Evolutionary conservation across 1,139 yeast species (phyloP).

Genomic region (Taphrina deformans): DNA sequence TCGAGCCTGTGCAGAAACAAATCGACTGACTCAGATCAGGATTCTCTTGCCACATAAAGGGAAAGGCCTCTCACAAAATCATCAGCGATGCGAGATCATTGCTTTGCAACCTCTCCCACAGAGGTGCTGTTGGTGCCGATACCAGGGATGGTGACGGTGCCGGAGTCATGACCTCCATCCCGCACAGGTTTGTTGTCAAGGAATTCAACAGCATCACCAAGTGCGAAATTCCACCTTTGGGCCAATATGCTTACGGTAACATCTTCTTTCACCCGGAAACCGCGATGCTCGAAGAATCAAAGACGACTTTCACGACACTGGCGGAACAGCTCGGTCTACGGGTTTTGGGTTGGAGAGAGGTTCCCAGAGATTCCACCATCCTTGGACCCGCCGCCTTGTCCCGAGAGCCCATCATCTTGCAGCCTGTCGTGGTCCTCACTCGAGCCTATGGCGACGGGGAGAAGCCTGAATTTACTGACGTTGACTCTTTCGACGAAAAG

Average conservation of each 20-base stretch:
- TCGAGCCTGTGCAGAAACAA: neutral
- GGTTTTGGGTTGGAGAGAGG: constrained; percentile 92
- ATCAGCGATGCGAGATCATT: constrained; percentile 80
- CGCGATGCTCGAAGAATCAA: constrained; percentile 62
- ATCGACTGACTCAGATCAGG: constrained; percentile 12
- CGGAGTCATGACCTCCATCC: constrained; percentile 89
- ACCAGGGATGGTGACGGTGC: constrained; percentile 99
- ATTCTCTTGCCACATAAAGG: constrained; percentile 92
- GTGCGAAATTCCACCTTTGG: constrained; percentile 48
- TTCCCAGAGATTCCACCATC: constrained; percentile 91
- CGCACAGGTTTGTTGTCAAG: constrained; percentile 79
- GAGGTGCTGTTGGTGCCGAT: constrained; percentile 96
- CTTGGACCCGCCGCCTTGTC: constrained; percentile 93
- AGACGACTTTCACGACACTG: constrained; percentile 72
- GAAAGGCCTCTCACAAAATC: constrained; percentile 81
- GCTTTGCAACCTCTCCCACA: constrained; percentile 95
- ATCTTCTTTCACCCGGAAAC: constrained; percentile 85
- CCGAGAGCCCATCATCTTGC: constrained; percentile 86
- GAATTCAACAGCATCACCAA: constrained; percentile 58
- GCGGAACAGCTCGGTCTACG: constrained; percentile 74
- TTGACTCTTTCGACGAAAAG: constrained; percentile 59
- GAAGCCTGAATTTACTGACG: constrained; percentile 46
- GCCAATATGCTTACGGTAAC: constrained; percentile 95
- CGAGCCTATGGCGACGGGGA: constrained; percentile 50
- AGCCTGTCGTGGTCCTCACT: constrained; percentile 76